Conservation (phyloP, 768 basidiomycete species). For the Phlegmacium glaucopus region DNA sequence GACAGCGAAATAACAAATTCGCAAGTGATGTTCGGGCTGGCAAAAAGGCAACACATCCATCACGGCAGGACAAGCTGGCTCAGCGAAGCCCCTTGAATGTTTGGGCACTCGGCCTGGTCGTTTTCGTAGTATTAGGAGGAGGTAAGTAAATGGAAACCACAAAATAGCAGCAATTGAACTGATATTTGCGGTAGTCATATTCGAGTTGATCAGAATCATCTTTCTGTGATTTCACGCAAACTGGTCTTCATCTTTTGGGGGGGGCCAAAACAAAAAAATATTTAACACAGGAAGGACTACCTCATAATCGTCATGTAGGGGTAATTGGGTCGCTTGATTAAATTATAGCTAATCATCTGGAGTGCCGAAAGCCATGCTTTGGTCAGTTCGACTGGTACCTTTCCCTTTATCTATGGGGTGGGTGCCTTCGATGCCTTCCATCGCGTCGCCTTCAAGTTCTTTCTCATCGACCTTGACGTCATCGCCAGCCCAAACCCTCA, state of each 20-base stretch:
- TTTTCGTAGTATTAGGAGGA: constrained; percentile 81
- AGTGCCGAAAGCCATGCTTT: constrained; percentile 62
- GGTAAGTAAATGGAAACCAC: constrained; percentile 40
- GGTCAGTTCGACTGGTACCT: constrained; percentile 44
- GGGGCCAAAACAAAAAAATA: too few species aligned
- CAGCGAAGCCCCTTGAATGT: constrained; percentile 74
- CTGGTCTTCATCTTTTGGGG: too few species aligned
- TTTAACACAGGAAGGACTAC: too few species aligned
- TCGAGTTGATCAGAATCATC: constrained; percentile 63
- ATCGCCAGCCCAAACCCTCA: constrained; percentile 91
- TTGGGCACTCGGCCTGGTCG: constrained; percentile 69
- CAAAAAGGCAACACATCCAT: constrained; percentile 72
- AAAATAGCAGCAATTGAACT: background rate
- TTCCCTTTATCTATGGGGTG: constrained; percentile 28
- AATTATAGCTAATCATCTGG: constrained; percentile 27
- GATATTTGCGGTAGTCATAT: constrained; percentile 50
- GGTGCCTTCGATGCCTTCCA: constrained; percentile 69
- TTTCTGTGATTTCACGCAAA: constrained; percentile 39
- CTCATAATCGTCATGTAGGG: too few species aligned
- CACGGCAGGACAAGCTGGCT: constrained; percentile 64
- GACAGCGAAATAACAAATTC: constrained; percentile 79
- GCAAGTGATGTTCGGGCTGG: constrained; percentile 68
- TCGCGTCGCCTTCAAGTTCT: constrained; percentile 77
- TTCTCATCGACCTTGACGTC: constrained; percentile 80
- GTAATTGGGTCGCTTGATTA: too few species aligned